Base-by-base conservation (phyloP, 192 early-diverging fungal species). In the Backusella liffmaniae region DNA sequence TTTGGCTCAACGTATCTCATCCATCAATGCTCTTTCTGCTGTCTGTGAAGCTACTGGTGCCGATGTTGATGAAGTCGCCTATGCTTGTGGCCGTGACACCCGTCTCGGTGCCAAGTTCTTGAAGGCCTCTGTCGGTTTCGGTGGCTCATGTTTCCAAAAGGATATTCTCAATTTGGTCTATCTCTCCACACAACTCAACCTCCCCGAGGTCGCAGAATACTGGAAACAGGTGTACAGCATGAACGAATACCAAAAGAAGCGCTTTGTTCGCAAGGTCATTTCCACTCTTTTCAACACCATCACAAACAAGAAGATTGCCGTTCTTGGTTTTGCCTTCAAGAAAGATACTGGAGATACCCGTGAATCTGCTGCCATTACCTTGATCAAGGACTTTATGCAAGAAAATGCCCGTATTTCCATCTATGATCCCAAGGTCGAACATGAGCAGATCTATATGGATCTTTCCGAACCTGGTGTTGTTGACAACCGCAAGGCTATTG, bases 111-210 rank as follows among this genome's bases (percentile, higher is more conserved):
- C 91, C 73, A 92, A 94, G 84, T 98, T 96, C 80, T 82, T 98
- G 66, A 94, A 94, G 74, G 93, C 96, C 5, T 93, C 91, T 1
- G 92, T 98, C 39, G 96, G 96, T 18, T 98, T 98, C 78, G 96
- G 96, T 73, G 96, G 96, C 13, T 92, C 91, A n/a, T 98, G 96
- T 81, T 96, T 98, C 85, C 94, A 96, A 80, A 98, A 98, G 81
- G 96, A 98, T 76, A 92, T 98, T 62, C 82, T 92, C 32, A 96
- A 96, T 85, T 82, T 98, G 41, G 93, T 97, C n/a, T 98, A 95
- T 84, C 87, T 98, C 46, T 88, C 90, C 56, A 87, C 92, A 78
- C 92, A 92, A 70, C 87, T 97, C 32, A 90, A 91, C 75, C 83
- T 98, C 66, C 92, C 91, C 26, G 95, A 97, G 81, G 95, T 98